Percentiles rank a stretch among this genome's conserved stretches.
Evolutionary conservation across 345 rosid genomes (phyloP).

Genomic region (Eucalyptus albens): DNA sequence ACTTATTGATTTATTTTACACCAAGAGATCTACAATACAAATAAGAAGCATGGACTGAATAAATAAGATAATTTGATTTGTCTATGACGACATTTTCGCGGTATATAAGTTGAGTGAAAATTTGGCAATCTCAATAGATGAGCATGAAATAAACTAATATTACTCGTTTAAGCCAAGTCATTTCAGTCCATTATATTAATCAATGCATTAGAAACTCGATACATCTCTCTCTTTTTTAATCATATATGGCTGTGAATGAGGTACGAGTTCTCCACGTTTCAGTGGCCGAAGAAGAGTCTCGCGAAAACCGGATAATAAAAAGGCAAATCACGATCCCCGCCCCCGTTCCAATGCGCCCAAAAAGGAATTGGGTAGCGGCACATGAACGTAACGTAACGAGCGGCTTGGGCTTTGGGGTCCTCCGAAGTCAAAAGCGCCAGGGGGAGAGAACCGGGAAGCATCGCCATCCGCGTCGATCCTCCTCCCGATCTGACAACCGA

Average conservation of each 20-base stretch:
- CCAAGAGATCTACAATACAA: neutral
- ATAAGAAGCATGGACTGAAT: too few relatives aligned
- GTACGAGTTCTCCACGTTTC: neutral
- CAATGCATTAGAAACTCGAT: neutral
- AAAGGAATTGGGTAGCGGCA: neutral
- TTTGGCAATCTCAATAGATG: neutral
- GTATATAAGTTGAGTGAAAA: neutral
- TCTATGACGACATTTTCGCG: neutral
- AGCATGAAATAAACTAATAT: neutral
- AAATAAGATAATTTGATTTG: neutral
- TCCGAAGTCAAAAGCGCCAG: neutral
- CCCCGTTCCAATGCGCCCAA: neutral
- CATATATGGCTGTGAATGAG: neutral
- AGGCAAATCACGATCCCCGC: neutral
- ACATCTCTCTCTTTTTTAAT: neutral
- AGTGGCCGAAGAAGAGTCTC: neutral
- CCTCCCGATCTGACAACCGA: neutral
- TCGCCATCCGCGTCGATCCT: neutral
- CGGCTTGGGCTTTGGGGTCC: neutral
- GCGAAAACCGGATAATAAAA: neutral
- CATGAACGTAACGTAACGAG: neutral
- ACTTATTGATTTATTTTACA: neutral
- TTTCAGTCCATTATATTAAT: neutral
- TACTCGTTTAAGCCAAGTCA: neutral
- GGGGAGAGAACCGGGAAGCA: neutral